Evolutionary conservation across 805 yeast species (phyloP), one percentile per base, ranked within the genome.

Genomic region (Saturnispora diversa): DNA sequence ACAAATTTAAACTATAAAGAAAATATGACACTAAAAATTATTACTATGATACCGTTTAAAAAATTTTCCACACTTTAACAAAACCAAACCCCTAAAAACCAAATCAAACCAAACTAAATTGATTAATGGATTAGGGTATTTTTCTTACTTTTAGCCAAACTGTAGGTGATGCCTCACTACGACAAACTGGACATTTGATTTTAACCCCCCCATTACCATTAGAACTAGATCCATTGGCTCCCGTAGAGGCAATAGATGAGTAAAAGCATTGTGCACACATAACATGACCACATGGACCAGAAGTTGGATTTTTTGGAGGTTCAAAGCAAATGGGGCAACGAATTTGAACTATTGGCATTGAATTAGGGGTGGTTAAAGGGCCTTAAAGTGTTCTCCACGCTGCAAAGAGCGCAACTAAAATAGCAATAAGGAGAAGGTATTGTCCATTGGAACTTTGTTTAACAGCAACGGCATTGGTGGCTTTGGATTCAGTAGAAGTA

Each of bases 301-400:
- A 69, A 23, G 67, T 64, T 2, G 78, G 69, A 6, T 59, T 49
- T 12, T 61, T 66, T 3, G 77, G 75, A 4, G 69, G 64, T 7
- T 74, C 80, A 51, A 75, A 68, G 40, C 82, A 76, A 16, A 76
- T 69, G 0, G 78, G 76, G 51, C 82, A 75, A 24, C 25, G 56
- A 56, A 21, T 65, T 52, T 2, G 62, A 51, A 32, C 59, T 62
- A 7, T 44, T 41, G 4, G 47, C 47, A 42, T 35, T 54, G 32
- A n/a, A n/a, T n/a, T n/a, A 34, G 66, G 68, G 3, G 50, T 56
- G 5, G 67, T 70, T 1, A 68, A 53, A 37, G 7, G 17, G 17
- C 15, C 17, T 32, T 22, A 39, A 25, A 39, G 36, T 12, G 27
- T 32, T 27, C 37, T 32, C 42, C 42, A 39, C 31, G 42, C 42